A percentile compares a stretch with the other conserved stretches of the same genome.
These are phyloP conservation scores for Pisolithus marmoratus DNA, from an alignment of 768 basidiomycete genomes.

Conservation along the genomic window DNA sequence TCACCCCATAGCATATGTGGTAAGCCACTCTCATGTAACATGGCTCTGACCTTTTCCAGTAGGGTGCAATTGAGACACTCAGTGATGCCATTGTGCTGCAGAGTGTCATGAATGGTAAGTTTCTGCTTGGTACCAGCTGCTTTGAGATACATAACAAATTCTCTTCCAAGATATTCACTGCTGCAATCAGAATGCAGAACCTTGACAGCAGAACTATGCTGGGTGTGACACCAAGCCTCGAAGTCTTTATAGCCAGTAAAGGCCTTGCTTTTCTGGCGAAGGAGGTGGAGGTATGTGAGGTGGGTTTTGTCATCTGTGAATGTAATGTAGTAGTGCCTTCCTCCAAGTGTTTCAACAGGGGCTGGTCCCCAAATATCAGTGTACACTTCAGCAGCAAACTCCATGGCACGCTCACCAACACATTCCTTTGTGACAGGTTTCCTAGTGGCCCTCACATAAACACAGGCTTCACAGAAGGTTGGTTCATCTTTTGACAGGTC, in stretches of 20 bases:
- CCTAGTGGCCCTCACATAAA: too few species aligned
- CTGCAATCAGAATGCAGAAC: constrained; percentile 8
- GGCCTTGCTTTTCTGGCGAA: constrained; percentile 4
- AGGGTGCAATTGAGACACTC: constrained; percentile 25
- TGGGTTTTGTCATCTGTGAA: constrained; percentile 6
- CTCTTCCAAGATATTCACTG: constrained; percentile 6
- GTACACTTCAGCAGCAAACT: too few species aligned
- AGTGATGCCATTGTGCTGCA: constrained; percentile 25
- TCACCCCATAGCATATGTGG: constrained; percentile 16
- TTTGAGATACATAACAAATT: too few species aligned
- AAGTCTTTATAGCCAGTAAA: constrained; percentile 5
- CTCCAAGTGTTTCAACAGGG: too few species aligned
- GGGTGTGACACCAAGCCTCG: constrained; percentile 4
- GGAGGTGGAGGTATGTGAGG: neutral
- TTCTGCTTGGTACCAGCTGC: too few species aligned
- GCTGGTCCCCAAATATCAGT: too few species aligned
- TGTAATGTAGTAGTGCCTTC: too few species aligned
- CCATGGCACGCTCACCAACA: too few species aligned
- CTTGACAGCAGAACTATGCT: neutral
- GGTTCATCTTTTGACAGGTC: constrained; percentile 6
- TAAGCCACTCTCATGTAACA: constrained; percentile 16
- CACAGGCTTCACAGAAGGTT: too few species aligned
- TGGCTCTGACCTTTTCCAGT: constrained; percentile 16
- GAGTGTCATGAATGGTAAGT: constrained; percentile 11
- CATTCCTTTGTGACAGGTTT: too few species aligned